Conservation (phyloP, 2,329 filamentous ascomycete species). For the Cladosporium sp. region DNA sequence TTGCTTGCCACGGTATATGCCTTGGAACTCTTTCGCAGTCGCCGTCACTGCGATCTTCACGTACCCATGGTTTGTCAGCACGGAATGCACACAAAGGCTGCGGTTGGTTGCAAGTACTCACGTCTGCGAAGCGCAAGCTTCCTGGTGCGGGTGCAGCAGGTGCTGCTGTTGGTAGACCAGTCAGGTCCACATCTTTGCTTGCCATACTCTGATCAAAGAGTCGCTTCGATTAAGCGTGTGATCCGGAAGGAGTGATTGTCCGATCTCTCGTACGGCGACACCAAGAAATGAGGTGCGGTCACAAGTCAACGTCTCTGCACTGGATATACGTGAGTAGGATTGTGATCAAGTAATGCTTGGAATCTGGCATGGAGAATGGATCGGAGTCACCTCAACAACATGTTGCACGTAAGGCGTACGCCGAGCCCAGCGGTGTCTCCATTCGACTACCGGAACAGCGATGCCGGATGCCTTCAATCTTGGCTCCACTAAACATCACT, state of each 20-base stretch:
- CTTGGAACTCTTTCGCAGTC: slow-evolving; percentile 43
- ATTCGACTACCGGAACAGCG: not conserved
- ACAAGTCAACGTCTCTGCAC: too few species aligned
- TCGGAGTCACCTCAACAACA: not conserved
- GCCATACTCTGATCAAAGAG: not conserved
- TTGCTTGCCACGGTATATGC: slow-evolving; percentile 48
- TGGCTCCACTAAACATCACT: not conserved
- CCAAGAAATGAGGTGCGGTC: not conserved
- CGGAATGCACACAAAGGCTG: not conserved
- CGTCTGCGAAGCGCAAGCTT: slow-evolving; percentile 4
- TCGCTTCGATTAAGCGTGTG: not conserved
- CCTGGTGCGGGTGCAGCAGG: not conserved
- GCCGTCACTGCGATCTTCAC: slow-evolving; percentile 32
- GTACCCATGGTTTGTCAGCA: not conserved
- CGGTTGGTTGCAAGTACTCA: not conserved
- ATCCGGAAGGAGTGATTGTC: not conserved
- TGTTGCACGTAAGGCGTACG: not conserved
- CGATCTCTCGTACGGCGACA: not conserved
- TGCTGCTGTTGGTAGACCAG: not conserved
- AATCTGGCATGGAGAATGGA: not conserved
- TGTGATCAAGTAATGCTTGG: too few species aligned
- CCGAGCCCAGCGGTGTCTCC: not conserved
- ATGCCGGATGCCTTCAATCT: not conserved
- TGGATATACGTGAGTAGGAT: too few species aligned
- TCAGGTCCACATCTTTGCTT: slow-evolving; percentile 2